Evolutionary conservation across 352 stramenopile genomes (phyloP), one percentile per base, ranked within the genome.

Genomic region (Phytophthora uliginosa): DNA sequence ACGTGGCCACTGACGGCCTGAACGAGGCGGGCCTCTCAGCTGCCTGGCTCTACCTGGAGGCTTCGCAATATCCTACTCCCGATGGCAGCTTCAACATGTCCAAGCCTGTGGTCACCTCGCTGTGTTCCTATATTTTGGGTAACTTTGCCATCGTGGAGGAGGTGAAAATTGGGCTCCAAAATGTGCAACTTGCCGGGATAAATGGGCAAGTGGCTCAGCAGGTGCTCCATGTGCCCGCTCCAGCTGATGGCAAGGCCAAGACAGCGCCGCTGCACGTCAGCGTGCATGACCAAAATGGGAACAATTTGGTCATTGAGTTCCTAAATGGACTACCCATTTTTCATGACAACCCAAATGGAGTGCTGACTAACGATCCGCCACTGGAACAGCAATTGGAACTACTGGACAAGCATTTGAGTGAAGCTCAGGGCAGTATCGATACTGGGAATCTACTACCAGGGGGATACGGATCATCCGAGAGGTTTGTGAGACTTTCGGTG

Each of bases 281-380:
- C 58, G 73, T 95, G 4, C 88, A 91, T 48, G 88, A 95, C 54
- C 77, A 77, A 0, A 63, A 78, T n/a, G 85, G 85, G 18, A 64
- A 88, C 26, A 92, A 68, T 73, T 74, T 95, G 56, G 88, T 93
- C 40, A 82, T 95, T 31, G 88, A 95, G 59, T 91, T 93, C 52
- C 65, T 95, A 26, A 40, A 90, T 13, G 85, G 88, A 15, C 59
- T 82, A 51, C 59, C 79, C 15, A 74, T 83, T 34, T 63, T 93
- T 2, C 83, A 92, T 59, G 82, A 93, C 54, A 93, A 93, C 65
- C 62, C 80, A 9, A 89, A 88, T 59, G 71, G 74, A 4, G 88
- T 95, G 52, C 64, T 95, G 45, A 95, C 85, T 5, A 95, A 93
- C 71, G 84, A 88, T 15, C 88, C 88, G 12, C 83, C 84, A 12